These are phyloP conservation scores for Clitocybe nebularis DNA, from an alignment of 1,284 basidiomycete genomes.

Conservation along the genomic window DNA sequence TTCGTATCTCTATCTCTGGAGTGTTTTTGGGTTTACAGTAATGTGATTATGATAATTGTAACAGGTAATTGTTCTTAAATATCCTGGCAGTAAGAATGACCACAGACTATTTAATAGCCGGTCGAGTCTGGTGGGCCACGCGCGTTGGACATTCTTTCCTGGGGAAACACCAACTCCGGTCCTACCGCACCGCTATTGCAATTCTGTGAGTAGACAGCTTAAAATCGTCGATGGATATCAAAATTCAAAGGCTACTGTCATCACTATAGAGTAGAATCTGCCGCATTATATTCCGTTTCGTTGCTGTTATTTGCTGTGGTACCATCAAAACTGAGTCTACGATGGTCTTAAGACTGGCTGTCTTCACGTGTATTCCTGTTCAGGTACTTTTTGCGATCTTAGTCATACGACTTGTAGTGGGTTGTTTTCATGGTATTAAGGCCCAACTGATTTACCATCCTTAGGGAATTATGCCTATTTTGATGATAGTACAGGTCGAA, in stretches of 20 bases:
- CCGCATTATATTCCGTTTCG: slow-evolving; percentile 16
- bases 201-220: slow-evolving; percentile 14
- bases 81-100: slow-evolving; percentile 6
- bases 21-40: slow-evolving; percentile 19
- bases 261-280: slow-evolving; percentile 16
- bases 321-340: neutral
- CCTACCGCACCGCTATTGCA: slow-evolving; percentile 19
- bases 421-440: neutral
- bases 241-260: neutral
- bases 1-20: slow-evolving; percentile 18
- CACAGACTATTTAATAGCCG: slow-evolving; percentile 13
- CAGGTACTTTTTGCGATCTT: neutral
- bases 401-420: slow-evolving; percentile 5
- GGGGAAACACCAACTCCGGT: slow-evolving; percentile 17
- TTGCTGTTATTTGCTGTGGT: slow-evolving; percentile 5
- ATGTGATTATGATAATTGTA: slow-evolving; percentile 15
- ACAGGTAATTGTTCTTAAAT: slow-evolving; percentile 17
- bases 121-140: slow-evolving; percentile 24
- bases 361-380: neutral
- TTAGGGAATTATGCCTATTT: slow-evolving; percentile 19
- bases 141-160: slow-evolving; percentile 21
- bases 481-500: slow-evolving; percentile 19
- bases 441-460: neutral
- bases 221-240: neutral
- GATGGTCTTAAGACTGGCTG: neutral